These are phyloP conservation scores for Oryza meridionalis DNA, from an alignment of 176 grass and related monocot genomes.

Conservation along the genomic window DNA sequence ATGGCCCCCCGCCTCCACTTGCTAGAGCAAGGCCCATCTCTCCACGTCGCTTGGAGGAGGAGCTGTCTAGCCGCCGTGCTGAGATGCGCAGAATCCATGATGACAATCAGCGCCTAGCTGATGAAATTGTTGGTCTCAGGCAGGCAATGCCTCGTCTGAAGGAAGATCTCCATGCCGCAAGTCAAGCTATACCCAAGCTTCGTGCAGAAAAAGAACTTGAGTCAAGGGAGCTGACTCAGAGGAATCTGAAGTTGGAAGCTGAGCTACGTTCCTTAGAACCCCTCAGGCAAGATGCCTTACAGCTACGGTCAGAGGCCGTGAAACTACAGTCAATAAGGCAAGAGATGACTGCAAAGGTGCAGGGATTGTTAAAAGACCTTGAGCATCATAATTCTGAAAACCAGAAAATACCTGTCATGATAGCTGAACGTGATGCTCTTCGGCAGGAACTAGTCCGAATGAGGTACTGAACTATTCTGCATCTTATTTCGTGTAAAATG, in stretches of 20 bases:
- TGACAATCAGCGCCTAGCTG: slow-evolving; percentile 49
- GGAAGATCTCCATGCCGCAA: slow-evolving; percentile 51
- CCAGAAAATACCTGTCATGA: slow-evolving; percentile 51
- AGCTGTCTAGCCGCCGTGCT: slow-evolving; percentile 49
- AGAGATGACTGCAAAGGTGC: slow-evolving; percentile 61
- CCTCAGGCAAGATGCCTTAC: slow-evolving; percentile 53
- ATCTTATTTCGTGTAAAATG: background rate
- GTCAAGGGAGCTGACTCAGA: slow-evolving; percentile 60
- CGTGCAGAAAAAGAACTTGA: slow-evolving; percentile 73
- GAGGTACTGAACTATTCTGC: slow-evolving; percentile 46
- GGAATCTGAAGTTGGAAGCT: slow-evolving; percentile 69
- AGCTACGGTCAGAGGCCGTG: slow-evolving; percentile 62
- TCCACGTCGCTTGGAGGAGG: slow-evolving; percentile 48
- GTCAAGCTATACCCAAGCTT: slow-evolving; percentile 61
- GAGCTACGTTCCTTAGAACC: slow-evolving; percentile 59
- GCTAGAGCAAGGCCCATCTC: slow-evolving; percentile 43
- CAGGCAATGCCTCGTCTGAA: slow-evolving; percentile 43
- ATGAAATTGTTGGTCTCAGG: slow-evolving; percentile 57
- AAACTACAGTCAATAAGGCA: slow-evolving; percentile 46
- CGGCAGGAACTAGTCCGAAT: slow-evolving; percentile 48
- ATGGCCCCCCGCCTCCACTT: slow-evolving; percentile 45
- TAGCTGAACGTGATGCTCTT: slow-evolving; percentile 57
- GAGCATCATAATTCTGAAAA: slow-evolving; percentile 51
- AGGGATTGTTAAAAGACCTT: slow-evolving; percentile 57
- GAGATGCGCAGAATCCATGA: slow-evolving; percentile 61